phyloP scores from a whole-genome alignment of 2,329 filamentous ascomycete species.

The Blumeria graminis region DNA sequence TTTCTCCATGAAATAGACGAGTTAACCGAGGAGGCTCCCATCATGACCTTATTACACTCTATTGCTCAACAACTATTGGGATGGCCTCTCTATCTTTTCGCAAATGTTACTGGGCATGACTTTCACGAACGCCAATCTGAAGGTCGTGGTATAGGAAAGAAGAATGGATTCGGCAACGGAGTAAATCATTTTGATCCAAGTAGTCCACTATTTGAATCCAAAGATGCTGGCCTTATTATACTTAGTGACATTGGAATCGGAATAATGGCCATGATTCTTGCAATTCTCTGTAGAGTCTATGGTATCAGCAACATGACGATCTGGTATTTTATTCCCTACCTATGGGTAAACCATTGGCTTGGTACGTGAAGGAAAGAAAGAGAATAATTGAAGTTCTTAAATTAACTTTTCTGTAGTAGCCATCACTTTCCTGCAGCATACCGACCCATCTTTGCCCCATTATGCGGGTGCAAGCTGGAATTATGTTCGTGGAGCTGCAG shows the following conservation, averaged over 20 bases:
- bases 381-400: constrained; percentile 1
- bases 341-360: constrained; percentile 98
- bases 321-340: constrained; percentile 87
- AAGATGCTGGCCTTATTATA: constrained; percentile 68
- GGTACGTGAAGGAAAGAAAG: constrained; percentile 31
- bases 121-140: constrained; percentile 75
- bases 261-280: constrained; percentile 31
- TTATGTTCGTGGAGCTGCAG: constrained; percentile 77
- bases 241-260: constrained; percentile 64
- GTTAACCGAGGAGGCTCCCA: constrained; percentile 82
- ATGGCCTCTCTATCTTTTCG: constrained; percentile 77
- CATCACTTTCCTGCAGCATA: constrained; percentile 95
- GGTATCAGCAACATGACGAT: constrained; percentile 72
- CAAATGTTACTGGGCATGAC: constrained; percentile 93
- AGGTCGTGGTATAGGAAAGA: constrained; percentile 81
- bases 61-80: constrained; percentile 71
- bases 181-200: constrained; percentile 89
- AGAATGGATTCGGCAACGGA: constrained; percentile 52
- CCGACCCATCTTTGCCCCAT: constrained; percentile 80
- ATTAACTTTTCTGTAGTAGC: constrained; percentile 35
- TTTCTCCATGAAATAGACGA: constrained; percentile 64
- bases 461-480: constrained; percentile 75
- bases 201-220: constrained; percentile 77
- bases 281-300: constrained; percentile 46
- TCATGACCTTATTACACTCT: constrained; percentile 50